phyloP scores from a whole-genome alignment of 192 early-diverging fungal genomes.

The Podochytrium sp. region DNA sequence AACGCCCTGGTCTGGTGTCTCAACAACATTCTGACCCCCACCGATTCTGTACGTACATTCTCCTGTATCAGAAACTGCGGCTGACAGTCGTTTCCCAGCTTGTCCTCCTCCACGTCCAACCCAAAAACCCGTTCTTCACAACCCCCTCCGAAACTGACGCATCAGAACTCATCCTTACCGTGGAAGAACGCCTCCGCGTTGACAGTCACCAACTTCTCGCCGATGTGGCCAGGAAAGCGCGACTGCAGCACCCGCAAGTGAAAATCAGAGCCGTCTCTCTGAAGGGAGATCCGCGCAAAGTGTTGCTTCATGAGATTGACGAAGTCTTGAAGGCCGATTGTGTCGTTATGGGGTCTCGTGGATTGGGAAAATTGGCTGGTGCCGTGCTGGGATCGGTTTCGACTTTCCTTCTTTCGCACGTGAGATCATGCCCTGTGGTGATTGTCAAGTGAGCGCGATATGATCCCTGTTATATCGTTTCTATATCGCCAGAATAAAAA shows the following conservation, averaged over 20 bases:
- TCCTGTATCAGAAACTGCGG: not conserved
- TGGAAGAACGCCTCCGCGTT: conserved; percentile 10
- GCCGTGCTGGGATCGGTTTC: conserved; percentile 20
- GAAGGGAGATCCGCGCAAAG: not conserved
- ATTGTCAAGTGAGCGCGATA: not conserved
- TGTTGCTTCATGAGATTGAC: not conserved
- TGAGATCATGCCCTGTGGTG: conserved; percentile 17
- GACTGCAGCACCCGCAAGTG: not conserved
- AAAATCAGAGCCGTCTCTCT: conserved; percentile 19
- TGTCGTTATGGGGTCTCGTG: conserved; percentile 30
- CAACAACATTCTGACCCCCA: conserved; percentile 22
- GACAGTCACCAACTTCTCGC: conserved; percentile 11
- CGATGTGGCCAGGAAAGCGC: conserved; percentile 3
- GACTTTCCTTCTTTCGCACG: conserved; percentile 9
- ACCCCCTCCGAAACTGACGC: conserved; percentile 7
- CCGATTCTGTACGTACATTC: conserved; percentile 16
- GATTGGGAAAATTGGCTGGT: conserved; percentile 25
- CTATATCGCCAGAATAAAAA: not conserved
- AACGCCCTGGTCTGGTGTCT: conserved; percentile 28
- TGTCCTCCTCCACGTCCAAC: conserved; percentile 21
- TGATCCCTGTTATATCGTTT: not conserved
- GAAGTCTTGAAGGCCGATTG: conserved; percentile 15
- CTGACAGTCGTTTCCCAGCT: conserved; percentile 21
- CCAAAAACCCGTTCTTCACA: conserved; percentile 13
- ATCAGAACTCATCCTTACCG: conserved; percentile 13